Percentiles rank a stretch among this genome's conserved stretches.
These are phyloP conservation scores for Solanum tacnaense DNA, from an alignment of 257 asterid species.

Conservation along the genomic window DNA sequence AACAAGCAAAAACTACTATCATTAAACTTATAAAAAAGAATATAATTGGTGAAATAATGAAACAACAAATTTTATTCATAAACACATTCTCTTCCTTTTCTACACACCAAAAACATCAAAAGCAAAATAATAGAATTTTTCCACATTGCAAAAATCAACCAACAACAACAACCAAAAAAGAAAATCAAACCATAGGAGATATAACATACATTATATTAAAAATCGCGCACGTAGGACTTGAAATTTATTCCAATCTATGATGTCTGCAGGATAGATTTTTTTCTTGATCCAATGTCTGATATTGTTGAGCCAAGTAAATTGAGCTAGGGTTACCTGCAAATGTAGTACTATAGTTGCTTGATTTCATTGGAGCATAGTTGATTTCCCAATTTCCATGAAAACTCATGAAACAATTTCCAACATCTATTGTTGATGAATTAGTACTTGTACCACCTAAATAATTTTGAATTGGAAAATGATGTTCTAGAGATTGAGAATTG, in stretches of 20 bases:
- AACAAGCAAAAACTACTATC: not conserved
- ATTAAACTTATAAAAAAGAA: not conserved
- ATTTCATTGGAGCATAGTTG: constrained; percentile 3
- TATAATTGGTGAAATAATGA: not conserved
- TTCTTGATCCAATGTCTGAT: not conserved
- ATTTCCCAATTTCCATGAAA: constrained; percentile 34
- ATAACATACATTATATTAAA: not conserved
- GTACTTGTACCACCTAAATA: constrained; percentile 19
- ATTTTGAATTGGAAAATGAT: constrained; percentile 23
- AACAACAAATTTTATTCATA: not conserved
- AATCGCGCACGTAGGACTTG: not conserved
- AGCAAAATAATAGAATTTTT: not conserved
- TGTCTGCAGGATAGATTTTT: not conserved
- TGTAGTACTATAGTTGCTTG: not conserved
- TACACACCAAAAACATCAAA: not conserved
- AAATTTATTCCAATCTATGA: not conserved
- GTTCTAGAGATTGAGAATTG: not conserved
- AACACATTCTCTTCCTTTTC: not conserved
- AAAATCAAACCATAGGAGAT: not conserved
- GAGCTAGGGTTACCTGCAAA: constrained; percentile 38
- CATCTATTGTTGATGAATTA: constrained; percentile 3
- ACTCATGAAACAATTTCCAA: constrained; percentile 19
- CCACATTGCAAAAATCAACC: not conserved
- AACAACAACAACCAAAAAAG: not conserved
- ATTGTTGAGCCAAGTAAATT: constrained; percentile 17